Evolutionary conservation across 2,329 filamentous ascomycete genomes (phyloP), one percentile per base, ranked within the genome.

Genomic region (Penicillium frequentans): DNA sequence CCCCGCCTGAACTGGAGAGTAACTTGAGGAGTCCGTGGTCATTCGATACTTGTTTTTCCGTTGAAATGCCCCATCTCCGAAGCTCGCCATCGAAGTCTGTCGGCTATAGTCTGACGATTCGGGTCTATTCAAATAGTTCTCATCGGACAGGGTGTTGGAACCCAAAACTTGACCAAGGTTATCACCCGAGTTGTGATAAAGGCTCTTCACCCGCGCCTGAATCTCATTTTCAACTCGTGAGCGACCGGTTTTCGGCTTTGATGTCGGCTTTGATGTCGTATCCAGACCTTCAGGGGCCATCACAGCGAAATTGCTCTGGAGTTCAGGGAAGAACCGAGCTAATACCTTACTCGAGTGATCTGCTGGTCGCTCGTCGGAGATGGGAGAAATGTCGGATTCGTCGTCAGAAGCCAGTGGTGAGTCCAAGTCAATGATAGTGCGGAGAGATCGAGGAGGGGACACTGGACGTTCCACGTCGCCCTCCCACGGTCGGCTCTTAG

Each of bases 31-130:
- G 19, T 61, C 52, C 51, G 67, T 64, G 5, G 63, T 58, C 7
- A 63, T 57, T 35, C 60, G 64, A 46, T 64, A 62, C 1, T 48
- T 29, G 33, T 27, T 45, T 39, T 11, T 46, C 57, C 33, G 7
- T 8, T 26, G 74, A 75, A 9, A 67, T 70, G 45, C 70, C 9
- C 8, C 16, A 42, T 23, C 19, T 13, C 10, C 39, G 11, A 42
- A 42, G 19, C 39, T 42, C 19, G 19, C 19, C 39, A 42, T 42
- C 8, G 39, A 42, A 1, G 39, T 42, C 11, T 42, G 64, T 26
- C 64, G 65, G 55, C 71, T 75, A 45, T 76, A 76, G 52, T 71
- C 70, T 3, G 74, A 76, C 6, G 73, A 75, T 39, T 64, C 61
- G 5, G 19, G 39, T 46, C 59, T 63, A 54, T 75, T 73, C 16